These are phyloP conservation scores for Hevea brasiliensis DNA, from an alignment of 345 rosid species.

Conservation along the genomic window DNA sequence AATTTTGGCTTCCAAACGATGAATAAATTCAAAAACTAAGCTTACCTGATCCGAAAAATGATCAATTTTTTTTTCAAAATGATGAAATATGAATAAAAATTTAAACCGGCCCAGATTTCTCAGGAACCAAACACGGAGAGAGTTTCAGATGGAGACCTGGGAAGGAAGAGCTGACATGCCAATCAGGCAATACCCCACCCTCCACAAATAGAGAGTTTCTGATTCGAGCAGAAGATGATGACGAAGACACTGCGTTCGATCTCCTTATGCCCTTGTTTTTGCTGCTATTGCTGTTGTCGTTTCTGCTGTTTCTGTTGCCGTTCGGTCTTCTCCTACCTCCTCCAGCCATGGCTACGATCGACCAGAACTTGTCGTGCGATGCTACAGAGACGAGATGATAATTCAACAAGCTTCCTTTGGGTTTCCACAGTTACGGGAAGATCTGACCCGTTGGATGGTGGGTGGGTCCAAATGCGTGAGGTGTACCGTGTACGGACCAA, in stretches of 20 bases:
- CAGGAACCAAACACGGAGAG: background rate
- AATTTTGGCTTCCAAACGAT: background rate
- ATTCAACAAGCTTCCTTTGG: background rate
- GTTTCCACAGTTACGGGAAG: too few relatives aligned
- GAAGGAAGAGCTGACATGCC: slow-evolving; percentile 40
- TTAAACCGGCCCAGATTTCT: background rate
- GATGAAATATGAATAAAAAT: too few relatives aligned
- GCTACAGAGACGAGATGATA: too few relatives aligned
- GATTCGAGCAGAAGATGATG: slow-evolving; percentile 5
- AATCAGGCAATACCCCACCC: slow-evolving; percentile 73
- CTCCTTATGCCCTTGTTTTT: slow-evolving; percentile 29
- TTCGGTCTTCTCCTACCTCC: slow-evolving; percentile 48
- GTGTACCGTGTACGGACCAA: background rate
- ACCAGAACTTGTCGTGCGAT: background rate
- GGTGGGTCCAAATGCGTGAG: background rate
- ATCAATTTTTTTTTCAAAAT: background rate
- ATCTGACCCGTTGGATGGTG: background rate
- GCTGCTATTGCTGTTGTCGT: slow-evolving; percentile 15
- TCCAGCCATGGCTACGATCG: slow-evolving; percentile 45
- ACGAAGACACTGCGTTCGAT: background rate
- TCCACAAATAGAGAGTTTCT: slow-evolving; percentile 58
- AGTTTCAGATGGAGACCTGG: slow-evolving; percentile 26
- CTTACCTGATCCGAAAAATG: background rate
- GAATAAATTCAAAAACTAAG: background rate
- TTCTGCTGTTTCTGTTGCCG: background rate